These are phyloP conservation scores for Dothistroma septosporum DNA, from an alignment of 2,329 filamentous ascomycete species.

Conservation along the genomic window DNA sequence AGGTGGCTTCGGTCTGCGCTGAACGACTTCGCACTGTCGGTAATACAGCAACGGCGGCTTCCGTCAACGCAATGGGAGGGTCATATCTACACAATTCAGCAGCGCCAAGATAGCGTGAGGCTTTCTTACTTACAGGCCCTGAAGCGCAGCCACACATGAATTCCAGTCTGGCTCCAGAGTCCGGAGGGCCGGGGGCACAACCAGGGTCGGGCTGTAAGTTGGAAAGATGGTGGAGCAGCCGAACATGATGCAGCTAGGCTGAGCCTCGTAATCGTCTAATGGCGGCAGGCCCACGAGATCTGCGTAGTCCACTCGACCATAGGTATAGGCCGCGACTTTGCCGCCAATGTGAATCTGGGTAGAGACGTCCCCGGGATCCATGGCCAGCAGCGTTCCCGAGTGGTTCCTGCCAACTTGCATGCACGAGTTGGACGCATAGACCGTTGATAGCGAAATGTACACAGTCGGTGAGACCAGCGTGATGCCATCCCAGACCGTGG, in stretches of 20 bases:
- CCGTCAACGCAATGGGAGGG: conserved; percentile 3
- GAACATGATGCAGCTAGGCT: conserved; percentile 15
- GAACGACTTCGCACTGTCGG: neutral
- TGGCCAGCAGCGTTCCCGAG: conserved; percentile 12
- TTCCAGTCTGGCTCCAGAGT: conserved; percentile 15
- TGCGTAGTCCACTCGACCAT: conserved; percentile 10
- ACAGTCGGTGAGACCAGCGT: conserved; percentile 19
- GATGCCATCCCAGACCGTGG: conserved; percentile 3
- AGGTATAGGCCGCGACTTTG: conserved; percentile 7
- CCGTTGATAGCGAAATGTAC: conserved; percentile 17
- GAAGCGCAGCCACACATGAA: conserved; percentile 8
- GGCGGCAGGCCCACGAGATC: conserved; percentile 14
- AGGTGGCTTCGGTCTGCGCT: neutral
- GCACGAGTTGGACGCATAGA: conserved; percentile 18
- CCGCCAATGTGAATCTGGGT: conserved; percentile 14
- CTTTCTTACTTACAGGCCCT: conserved; percentile 9
- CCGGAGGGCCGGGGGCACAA: conserved; percentile 11
- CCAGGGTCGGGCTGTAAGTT: conserved; percentile 14
- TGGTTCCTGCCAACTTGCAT: conserved; percentile 9
- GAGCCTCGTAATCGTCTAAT: conserved; percentile 9
- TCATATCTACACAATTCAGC: conserved; percentile 2
- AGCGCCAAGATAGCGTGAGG: neutral
- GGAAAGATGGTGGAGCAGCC: conserved; percentile 16
- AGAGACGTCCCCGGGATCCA: conserved; percentile 12
- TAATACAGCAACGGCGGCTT: neutral